These are phyloP conservation scores for Claviceps citrina DNA, from an alignment of 2,329 filamentous ascomycete genomes.

Conservation along the genomic window DNA sequence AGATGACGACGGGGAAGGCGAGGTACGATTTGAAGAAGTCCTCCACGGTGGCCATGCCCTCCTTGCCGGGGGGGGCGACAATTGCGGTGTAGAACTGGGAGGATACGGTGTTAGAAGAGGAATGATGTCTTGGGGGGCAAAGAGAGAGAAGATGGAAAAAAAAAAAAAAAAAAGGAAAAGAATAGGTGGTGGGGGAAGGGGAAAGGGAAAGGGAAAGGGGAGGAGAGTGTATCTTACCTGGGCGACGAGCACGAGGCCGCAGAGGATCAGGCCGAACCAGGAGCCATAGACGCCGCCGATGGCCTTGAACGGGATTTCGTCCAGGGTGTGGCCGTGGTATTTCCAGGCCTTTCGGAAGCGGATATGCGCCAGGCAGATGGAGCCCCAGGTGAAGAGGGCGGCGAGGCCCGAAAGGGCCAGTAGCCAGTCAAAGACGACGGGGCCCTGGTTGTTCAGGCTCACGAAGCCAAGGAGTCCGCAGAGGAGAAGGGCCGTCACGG, in stretches of 20 bases:
- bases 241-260: slow-evolving; percentile 38
- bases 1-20: slow-evolving; percentile 36
- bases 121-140: no score
- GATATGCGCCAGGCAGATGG: slow-evolving; percentile 48
- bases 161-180: no score
- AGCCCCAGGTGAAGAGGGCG: slow-evolving; percentile 49
- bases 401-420: slow-evolving; percentile 44
- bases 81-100: slow-evolving; percentile 35
- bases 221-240: slow-evolving; percentile 27
- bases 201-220: no score
- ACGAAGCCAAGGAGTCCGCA: slow-evolving; percentile 36
- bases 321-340: slow-evolving; percentile 41
- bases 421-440: slow-evolving; percentile 45
- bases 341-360: slow-evolving; percentile 48
- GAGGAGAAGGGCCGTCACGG: slow-evolving; percentile 31
- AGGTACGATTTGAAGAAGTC: slow-evolving; percentile 42
- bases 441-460: slow-evolving; percentile 26
- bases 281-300: slow-evolving; percentile 47
- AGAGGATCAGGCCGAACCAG: slow-evolving; percentile 44
- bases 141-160: not conserved
- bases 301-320: slow-evolving; percentile 52
- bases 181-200: no score
- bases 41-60: slow-evolving; percentile 25
- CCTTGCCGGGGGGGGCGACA: slow-evolving; percentile 16
- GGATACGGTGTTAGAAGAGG: not conserved